A percentile compares a stretch with the other conserved stretches of the same genome.
Evolutionary conservation across 2,329 filamentous ascomycete genomes (phyloP).

Genomic region (Cladosporium sp.): DNA sequence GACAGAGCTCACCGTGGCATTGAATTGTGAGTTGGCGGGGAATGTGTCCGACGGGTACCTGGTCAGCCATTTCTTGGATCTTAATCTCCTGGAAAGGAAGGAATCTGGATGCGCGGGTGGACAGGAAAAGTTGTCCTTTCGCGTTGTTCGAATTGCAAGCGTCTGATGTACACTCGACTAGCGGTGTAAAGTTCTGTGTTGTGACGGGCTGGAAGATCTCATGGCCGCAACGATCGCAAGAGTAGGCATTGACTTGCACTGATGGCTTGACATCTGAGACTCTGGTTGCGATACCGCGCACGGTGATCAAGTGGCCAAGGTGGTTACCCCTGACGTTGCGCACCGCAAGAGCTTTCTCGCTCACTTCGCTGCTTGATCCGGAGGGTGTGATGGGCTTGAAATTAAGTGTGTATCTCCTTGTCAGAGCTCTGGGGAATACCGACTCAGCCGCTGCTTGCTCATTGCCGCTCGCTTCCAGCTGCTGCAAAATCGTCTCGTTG

Average conservation of each 20-base stretch:
- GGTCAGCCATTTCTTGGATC: conserved; percentile 98
- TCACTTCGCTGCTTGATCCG: conserved; percentile 61
- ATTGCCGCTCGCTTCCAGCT: conserved; percentile 41
- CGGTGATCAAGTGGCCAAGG: conserved; percentile 87
- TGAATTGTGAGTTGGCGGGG: conserved; percentile 86
- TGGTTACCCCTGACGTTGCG: conserved; percentile 91
- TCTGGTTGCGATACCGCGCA: conserved; percentile 89
- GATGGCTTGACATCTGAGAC: conserved; percentile 98
- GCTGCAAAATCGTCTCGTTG: conserved; percentile 69
- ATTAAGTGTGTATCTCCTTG: conserved; percentile 89
- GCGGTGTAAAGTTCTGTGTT: conserved; percentile 84
- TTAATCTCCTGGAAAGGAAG: conserved; percentile 97
- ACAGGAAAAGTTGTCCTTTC: conserved; percentile 90
- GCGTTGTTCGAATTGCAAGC: conserved; percentile 88
- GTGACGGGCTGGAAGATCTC: conserved; percentile 97
- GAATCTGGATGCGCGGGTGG: conserved; percentile 95
- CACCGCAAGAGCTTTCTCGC: conserved; percentile 74
- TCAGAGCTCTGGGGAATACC: conserved; percentile 88
- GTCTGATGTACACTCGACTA: conserved; percentile 83
- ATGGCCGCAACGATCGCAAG: conserved; percentile 91
- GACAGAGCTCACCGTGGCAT: conserved; percentile 82
- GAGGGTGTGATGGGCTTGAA: conserved; percentile 88
- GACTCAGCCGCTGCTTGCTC: conserved; percentile 65
- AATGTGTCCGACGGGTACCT: conserved; percentile 97
- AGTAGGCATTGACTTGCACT: conserved; percentile 97